These are phyloP conservation scores for Coemansia sp. DNA, from an alignment of 192 early-diverging fungal species.

Conservation along the genomic window DNA sequence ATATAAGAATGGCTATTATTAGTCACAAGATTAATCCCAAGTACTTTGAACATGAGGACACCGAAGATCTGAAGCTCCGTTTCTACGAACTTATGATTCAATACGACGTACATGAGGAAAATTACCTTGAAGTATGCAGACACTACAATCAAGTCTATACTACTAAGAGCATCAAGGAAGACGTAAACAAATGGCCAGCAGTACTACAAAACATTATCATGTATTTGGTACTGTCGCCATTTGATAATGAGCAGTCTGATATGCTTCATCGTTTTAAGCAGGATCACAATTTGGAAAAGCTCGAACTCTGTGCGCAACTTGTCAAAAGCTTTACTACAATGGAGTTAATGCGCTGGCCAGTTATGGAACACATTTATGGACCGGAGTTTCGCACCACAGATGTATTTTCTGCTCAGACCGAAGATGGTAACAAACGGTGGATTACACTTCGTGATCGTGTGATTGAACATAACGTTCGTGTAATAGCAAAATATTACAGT, in stretches of 20 bases:
- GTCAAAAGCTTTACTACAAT: constrained; percentile 83
- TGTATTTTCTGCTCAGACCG: constrained; percentile 70
- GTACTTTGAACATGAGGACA: constrained; percentile 82
- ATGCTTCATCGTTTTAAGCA: constrained; percentile 81
- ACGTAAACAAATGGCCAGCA: constrained; percentile 71
- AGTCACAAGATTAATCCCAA: constrained; percentile 93
- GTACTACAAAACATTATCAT: constrained; percentile 78
- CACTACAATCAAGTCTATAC: constrained; percentile 90
- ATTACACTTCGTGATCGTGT: constrained; percentile 87
- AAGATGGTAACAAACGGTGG: constrained; percentile 78
- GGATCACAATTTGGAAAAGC: constrained; percentile 77
- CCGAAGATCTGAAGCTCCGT: constrained; percentile 80
- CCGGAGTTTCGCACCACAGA: constrained; percentile 67
- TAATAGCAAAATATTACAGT: constrained; percentile 94
- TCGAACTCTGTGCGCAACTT: constrained; percentile 78
- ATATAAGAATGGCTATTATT: constrained; percentile 87
- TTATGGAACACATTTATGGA: constrained; percentile 89
- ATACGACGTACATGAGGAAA: constrained; percentile 85
- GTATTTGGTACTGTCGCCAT: constrained; percentile 87
- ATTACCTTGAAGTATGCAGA: constrained; percentile 89
- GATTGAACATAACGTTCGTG: constrained; percentile 98
- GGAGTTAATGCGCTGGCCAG: constrained; percentile 95
- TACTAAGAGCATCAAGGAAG: constrained; percentile 76
- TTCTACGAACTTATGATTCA: constrained; percentile 97
- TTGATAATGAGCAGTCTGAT: constrained; percentile 95